phyloP scores from a whole-genome alignment of 495 filamentous ascomycete species.

The Rhypophila decipiens region DNA sequence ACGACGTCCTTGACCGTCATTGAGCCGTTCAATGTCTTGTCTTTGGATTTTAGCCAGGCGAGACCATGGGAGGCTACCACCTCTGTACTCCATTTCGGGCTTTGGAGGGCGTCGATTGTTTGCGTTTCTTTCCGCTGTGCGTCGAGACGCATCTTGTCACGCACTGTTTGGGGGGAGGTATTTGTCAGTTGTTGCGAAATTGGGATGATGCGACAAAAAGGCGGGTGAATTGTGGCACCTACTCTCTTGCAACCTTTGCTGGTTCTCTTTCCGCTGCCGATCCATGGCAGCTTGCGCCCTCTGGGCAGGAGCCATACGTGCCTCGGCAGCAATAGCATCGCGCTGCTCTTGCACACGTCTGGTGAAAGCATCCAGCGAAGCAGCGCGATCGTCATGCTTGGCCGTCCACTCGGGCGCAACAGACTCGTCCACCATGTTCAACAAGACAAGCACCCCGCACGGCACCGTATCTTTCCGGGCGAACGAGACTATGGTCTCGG shows the following conservation, averaged over 20 bases:
- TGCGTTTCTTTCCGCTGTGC: conserved; percentile 38
- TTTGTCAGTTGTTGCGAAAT: not conserved
- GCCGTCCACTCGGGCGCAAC: conserved; percentile 54
- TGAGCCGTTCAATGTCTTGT: conserved; percentile 14
- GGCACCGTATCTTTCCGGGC: conserved; percentile 49
- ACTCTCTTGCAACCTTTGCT: conserved; percentile 36
- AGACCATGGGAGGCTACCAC: conserved; percentile 45
- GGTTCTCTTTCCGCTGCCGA: conserved; percentile 30
- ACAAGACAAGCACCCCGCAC: conserved; percentile 55
- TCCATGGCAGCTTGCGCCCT: conserved; percentile 32
- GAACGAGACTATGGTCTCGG: conserved; percentile 45
- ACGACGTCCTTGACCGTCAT: conserved; percentile 34
- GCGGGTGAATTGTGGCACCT: conserved; percentile 18
- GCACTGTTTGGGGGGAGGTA: conserved; percentile 21
- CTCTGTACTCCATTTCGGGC: conserved; percentile 47
- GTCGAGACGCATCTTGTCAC: conserved; percentile 26
- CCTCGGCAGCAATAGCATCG: conserved; percentile 39
- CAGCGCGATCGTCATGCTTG: conserved; percentile 32
- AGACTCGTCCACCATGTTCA: conserved; percentile 43
- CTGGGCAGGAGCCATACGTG: conserved; percentile 37
- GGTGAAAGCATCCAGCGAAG: conserved; percentile 31
- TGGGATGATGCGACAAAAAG: conserved; percentile 2
- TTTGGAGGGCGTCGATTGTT: conserved; percentile 49
- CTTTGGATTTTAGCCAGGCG: conserved; percentile 36
- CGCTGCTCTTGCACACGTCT: conserved; percentile 31